phyloP scores from a whole-genome alignment of 305 asterid genomes.

The Solanum hybrid region DNA sequence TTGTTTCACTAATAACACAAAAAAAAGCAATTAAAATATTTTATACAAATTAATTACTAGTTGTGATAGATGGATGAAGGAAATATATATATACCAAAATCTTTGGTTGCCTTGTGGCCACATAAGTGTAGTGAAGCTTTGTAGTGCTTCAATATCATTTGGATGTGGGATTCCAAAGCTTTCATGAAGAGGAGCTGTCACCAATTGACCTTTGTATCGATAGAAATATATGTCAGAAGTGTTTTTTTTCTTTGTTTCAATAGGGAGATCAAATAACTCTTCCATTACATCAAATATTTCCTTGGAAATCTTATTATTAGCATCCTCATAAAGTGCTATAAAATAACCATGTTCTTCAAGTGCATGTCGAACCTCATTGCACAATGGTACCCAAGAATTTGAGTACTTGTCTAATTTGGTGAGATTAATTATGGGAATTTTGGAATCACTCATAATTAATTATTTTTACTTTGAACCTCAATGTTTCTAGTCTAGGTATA shows the following conservation, averaged over 20 bases:
- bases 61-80: too few relatives aligned
- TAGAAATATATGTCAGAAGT: conserved; percentile 18
- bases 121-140: conserved; percentile 35
- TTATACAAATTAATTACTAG: background rate
- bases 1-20: conserved; percentile 7
- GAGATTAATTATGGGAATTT: conserved; percentile 30
- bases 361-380: conserved; percentile 26
- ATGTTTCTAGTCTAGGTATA: background rate
- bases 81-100: conserved; percentile 24
- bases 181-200: conserved; percentile 46
- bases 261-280: conserved; percentile 40
- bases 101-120: conserved; percentile 51
- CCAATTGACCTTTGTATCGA: conserved; percentile 39
- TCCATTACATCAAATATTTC: conserved; percentile 28
- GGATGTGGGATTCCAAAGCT: conserved; percentile 52
- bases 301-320: conserved; percentile 10
- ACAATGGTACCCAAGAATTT: conserved; percentile 25
- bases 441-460: background rate
- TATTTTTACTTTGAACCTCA: background rate
- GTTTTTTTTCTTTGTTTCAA: conserved; percentile 37
- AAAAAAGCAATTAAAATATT: too few relatives aligned
- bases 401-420: conserved; percentile 13
- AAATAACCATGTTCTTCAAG: conserved; percentile 50
- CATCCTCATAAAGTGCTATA: conserved; percentile 18
- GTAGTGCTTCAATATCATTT: conserved; percentile 21